These are phyloP conservation scores for Dichotomopilus funicola DNA, from an alignment of 2,329 filamentous ascomycete genomes.

Conservation along the genomic window DNA sequence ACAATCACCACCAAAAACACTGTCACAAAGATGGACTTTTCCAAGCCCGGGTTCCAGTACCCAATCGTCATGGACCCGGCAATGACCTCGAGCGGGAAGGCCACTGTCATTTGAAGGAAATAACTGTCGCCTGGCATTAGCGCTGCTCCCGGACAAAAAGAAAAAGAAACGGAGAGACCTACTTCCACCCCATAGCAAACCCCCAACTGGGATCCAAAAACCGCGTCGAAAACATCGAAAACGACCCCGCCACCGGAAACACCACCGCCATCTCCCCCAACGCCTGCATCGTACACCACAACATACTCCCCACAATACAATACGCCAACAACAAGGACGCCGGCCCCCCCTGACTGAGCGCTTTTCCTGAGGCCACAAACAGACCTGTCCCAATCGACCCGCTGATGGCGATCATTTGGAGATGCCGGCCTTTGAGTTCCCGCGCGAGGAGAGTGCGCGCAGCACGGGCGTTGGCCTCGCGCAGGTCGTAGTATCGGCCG, in stretches of 20 bases:
- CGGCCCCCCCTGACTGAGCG: slow-evolving; percentile 68
- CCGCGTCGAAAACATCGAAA: slow-evolving; percentile 50
- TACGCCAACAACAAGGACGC: slow-evolving; percentile 73
- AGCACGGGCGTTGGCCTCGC: slow-evolving; percentile 18
- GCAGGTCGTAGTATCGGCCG: slow-evolving; percentile 23
- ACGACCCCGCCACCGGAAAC: slow-evolving; percentile 51
- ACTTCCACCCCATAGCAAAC: slow-evolving; percentile 47
- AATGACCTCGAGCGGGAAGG: slow-evolving; percentile 43
- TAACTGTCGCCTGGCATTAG: slow-evolving; percentile 26
- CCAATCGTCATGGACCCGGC: slow-evolving; percentile 42
- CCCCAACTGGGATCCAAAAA: slow-evolving; percentile 53
- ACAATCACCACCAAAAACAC: slow-evolving; percentile 48
- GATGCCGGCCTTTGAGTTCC: slow-evolving; percentile 62
- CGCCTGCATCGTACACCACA: slow-evolving; percentile 65
- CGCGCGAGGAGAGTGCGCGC: slow-evolving; percentile 22
- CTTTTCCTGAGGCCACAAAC: slow-evolving; percentile 74
- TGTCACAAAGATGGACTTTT: slow-evolving; percentile 45
- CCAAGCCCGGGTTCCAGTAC: slow-evolving; percentile 40
- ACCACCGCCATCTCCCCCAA: slow-evolving; percentile 52
- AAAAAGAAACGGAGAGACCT: no score
- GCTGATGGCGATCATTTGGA: slow-evolving; percentile 69
- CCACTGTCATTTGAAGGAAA: slow-evolving; percentile 42
- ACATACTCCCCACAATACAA: slow-evolving; percentile 71
- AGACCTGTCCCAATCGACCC: slow-evolving; percentile 88
- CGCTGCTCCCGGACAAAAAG: no score